Conservation (phyloP, 177 flowering plant species). For the Vitis hybrid region DNA sequence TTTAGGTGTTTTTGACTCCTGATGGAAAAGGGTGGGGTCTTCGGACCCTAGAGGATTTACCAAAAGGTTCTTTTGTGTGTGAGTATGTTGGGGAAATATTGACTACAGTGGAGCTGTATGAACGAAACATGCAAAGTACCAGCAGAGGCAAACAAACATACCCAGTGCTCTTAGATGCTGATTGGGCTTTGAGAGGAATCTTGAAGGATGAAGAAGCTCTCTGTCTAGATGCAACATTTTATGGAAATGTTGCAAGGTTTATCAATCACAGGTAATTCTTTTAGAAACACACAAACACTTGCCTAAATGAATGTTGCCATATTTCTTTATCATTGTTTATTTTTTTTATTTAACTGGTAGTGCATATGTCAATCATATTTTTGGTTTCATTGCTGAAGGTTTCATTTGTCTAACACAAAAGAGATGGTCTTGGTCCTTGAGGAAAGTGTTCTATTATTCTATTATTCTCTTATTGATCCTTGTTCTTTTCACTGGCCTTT, state of each 20-base stretch:
- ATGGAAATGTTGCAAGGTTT: constrained; percentile 91
- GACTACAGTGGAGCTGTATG: constrained; percentile 63
- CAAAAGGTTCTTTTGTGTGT: constrained; percentile 88
- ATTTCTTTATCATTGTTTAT: too few relatives aligned
- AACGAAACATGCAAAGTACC: constrained; percentile 39
- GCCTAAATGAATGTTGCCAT: too few relatives aligned
- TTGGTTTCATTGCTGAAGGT: too few relatives aligned
- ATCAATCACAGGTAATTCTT: constrained; percentile 79
- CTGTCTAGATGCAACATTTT: constrained; percentile 74
- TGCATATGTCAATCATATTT: too few relatives aligned
- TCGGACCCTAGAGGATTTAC: constrained; percentile 71
- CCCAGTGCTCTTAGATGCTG: constrained; percentile 81
- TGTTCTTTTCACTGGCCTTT: too few relatives aligned
- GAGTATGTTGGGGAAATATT: constrained; percentile 93
- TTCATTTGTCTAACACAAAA: too few relatives aligned
- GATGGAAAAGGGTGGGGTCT: constrained; percentile 96
- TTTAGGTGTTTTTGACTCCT: constrained; percentile 70
- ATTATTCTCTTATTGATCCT: too few relatives aligned
- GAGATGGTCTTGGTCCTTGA: too few relatives aligned
- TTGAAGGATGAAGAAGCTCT: constrained; percentile 79
- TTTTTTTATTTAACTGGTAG: too few relatives aligned
- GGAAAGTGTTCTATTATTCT: too few relatives aligned
- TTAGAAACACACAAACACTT: too few relatives aligned
- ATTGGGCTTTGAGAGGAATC: constrained; percentile 73
- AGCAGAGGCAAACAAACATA: constrained; percentile 49